A percentile compares a stretch with the other conserved stretches of the same genome.
These are phyloP conservation scores for Brettanomyces custersianus DNA, from an alignment of 805 yeast genomes.

Conservation along the genomic window DNA sequence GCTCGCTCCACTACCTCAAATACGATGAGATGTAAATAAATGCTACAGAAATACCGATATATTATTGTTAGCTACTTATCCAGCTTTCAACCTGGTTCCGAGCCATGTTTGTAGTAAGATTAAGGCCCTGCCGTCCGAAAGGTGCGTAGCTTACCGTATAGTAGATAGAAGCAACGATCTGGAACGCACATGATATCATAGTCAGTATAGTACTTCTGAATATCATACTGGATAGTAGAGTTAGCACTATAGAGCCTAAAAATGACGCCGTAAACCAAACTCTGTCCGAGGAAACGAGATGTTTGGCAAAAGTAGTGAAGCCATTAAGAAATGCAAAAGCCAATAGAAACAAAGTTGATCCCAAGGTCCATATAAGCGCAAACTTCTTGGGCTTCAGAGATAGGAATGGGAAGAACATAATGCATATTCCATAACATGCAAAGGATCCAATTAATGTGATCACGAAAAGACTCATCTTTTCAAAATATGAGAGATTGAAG, in stretches of 20 bases:
- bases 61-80: constrained; percentile 8
- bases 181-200: constrained; percentile 57
- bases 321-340: constrained; percentile 88
- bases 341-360: constrained; percentile 68
- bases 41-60: background rate
- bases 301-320: constrained; percentile 60
- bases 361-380: constrained; percentile 79
- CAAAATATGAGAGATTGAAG: constrained; percentile 59
- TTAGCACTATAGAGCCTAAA: constrained; percentile 60
- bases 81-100: constrained; percentile 21
- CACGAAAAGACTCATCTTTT: constrained; percentile 64
- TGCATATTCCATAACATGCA: constrained; percentile 66
- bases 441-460: constrained; percentile 63
- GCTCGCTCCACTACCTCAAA: constrained; percentile 9
- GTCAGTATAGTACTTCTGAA: constrained; percentile 61
- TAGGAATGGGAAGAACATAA: constrained; percentile 73
- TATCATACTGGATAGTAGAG: constrained; percentile 62
- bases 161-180: constrained; percentile 70
- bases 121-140: constrained; percentile 68
- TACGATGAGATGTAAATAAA: constrained; percentile 7
- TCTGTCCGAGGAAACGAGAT: constrained; percentile 61
- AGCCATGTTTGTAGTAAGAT: constrained; percentile 46
- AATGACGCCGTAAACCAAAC: constrained; percentile 66
- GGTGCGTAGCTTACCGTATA: constrained; percentile 89
- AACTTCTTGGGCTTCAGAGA: constrained; percentile 81